phyloP scores from a whole-genome alignment of 805 yeast genomes.

The Saturnispora sanitii region DNA sequence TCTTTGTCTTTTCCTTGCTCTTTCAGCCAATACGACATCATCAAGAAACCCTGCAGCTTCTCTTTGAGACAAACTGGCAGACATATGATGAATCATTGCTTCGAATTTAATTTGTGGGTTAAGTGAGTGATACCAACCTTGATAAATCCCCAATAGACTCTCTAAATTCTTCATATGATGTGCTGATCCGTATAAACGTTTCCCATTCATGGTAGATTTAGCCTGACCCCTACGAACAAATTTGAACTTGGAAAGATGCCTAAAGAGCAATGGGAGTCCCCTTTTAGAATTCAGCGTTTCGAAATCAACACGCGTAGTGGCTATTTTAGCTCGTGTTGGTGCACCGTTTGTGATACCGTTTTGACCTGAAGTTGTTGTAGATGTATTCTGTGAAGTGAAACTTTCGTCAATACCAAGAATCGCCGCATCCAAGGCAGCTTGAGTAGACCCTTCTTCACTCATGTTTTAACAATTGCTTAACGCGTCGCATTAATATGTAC shows the following conservation, averaged over 20 bases:
- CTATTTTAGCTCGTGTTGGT: slow-evolving; percentile 15
- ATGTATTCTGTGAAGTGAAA: background rate
- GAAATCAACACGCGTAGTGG: slow-evolving; percentile 39
- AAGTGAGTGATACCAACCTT: slow-evolving; percentile 65
- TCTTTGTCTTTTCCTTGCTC: slow-evolving; percentile 3
- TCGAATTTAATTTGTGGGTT: slow-evolving; percentile 73
- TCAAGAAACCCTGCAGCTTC: slow-evolving; percentile 25
- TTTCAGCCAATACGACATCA: slow-evolving; percentile 1
- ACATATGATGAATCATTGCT: slow-evolving; percentile 52
- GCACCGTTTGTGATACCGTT: background rate
- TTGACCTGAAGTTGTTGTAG: background rate
- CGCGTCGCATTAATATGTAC: no score
- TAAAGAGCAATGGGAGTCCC: slow-evolving; percentile 48
- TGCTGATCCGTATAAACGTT: slow-evolving; percentile 22
- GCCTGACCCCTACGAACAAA: slow-evolving; percentile 18
- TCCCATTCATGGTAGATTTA: background rate
- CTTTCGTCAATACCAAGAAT: background rate
- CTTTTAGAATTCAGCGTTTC: slow-evolving; percentile 38
- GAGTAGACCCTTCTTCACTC: background rate
- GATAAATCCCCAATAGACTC: slow-evolving; percentile 46
- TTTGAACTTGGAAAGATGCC: slow-evolving; percentile 27
- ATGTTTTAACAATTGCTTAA: no score
- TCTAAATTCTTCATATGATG: slow-evolving; percentile 41
- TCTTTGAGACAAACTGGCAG: slow-evolving; percentile 36
- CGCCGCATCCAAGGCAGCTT: background rate